Base-by-base conservation (phyloP, 805 yeast species). In the Metschnikowia shivogae region DNA sequence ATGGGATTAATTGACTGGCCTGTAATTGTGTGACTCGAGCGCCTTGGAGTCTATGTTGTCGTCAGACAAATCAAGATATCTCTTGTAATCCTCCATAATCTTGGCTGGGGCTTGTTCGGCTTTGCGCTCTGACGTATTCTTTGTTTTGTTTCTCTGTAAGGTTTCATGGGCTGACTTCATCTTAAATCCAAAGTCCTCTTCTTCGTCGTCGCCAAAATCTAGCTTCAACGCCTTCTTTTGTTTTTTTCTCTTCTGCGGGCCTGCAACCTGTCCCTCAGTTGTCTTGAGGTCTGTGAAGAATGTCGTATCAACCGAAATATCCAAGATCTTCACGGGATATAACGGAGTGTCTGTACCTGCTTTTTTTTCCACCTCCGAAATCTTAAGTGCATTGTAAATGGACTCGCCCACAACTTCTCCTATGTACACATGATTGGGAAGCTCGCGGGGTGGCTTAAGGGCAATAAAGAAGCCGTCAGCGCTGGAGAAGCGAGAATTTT, bases 401-500 rank as follows among this genome's bases (percentile, higher is more conserved):
- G 82, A 67, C 29, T 77, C 77, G 3, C 80, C 86, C 2, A 73
- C 73, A 11, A 83, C 65, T 47, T 77, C 74, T 2, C 90, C 92
- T 52, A 84, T 70, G 19, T 80, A 54, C 12, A 54, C 52, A 39
- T 11, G 80, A 70, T 49, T 66, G 26, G 69, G 68, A 43, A 73
- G 64, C 33, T 72, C 73, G 6, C 77, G 75, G 10, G 74, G 51
- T 11, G 75, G 75, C 6, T 62, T 67, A 40, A 74, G 56, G 1
- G 86, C 78, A 14, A 61, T 57, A 42, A 64, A 59, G 45, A 67
- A 65, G 10, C 63, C 58, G 39, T 62, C 67, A 9, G 61, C 60
- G 7, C 54, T 49, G 19, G 51, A 46, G 7, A 17, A 6, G 9
- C 46, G 43, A 6, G 58, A 44, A 29, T 56, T 45, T 17, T 50